phyloP scores from a whole-genome alignment of 1,139 yeast species.

The Kazachstania sp. region DNA sequence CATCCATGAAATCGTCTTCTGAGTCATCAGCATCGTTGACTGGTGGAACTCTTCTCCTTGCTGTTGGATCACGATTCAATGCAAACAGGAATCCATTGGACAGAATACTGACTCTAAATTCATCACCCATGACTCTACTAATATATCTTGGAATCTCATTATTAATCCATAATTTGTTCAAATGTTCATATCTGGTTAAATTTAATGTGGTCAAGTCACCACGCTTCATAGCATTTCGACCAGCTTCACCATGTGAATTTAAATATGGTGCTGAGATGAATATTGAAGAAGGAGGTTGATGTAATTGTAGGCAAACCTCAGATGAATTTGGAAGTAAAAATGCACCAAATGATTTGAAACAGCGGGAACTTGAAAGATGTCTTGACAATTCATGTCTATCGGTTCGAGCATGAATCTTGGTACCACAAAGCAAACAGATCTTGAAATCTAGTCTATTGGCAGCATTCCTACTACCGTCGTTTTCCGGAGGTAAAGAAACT shows the following conservation, averaged over 20 bases:
- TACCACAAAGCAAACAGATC: slow-evolving; percentile 37
- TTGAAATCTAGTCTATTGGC: slow-evolving; percentile 34
- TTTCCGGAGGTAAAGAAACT: slow-evolving; percentile 24
- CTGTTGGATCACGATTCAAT: slow-evolving; percentile 24
- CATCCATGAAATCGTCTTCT: slow-evolving; percentile 8
- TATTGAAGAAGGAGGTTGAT: slow-evolving; percentile 31
- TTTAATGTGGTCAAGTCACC: slow-evolving; percentile 49
- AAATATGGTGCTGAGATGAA: slow-evolving; percentile 55
- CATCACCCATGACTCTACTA: slow-evolving; percentile 33
- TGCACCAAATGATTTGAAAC: slow-evolving; percentile 34
- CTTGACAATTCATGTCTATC: slow-evolving; percentile 33
- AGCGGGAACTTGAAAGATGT: slow-evolving; percentile 22
- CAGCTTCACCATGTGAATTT: slow-evolving; percentile 66
- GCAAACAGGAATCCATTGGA: slow-evolving; percentile 27
- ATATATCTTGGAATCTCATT: slow-evolving; percentile 41
- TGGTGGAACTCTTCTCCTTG: slow-evolving; percentile 20
- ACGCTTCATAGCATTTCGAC: slow-evolving; percentile 42
- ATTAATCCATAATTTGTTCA: slow-evolving; percentile 53
- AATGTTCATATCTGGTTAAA: slow-evolving; percentile 42
- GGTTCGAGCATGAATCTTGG: slow-evolving; percentile 31
- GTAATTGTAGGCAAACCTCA: slow-evolving; percentile 35
- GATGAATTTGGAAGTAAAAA: slow-evolving; percentile 40
- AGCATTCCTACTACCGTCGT: slow-evolving; percentile 19
- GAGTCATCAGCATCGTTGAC: slow-evolving; percentile 18
- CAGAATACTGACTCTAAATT: slow-evolving; percentile 27